phyloP scores from a whole-genome alignment of 2,329 filamentous ascomycete genomes.

The Colletotrichum sp. region DNA sequence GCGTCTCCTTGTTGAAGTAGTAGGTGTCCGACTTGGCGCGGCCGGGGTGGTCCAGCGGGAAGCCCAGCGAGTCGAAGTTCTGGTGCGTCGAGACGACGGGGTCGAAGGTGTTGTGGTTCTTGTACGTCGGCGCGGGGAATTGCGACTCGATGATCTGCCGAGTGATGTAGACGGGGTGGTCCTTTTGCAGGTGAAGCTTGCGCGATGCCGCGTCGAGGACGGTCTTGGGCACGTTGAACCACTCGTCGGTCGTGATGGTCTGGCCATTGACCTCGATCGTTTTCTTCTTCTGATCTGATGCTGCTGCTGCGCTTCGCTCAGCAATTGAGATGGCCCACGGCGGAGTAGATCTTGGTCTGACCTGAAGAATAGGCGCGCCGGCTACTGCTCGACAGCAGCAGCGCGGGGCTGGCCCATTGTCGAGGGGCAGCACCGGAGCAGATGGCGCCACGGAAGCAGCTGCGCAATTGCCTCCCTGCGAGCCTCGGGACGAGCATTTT shows the following conservation, averaged over 20 bases:
- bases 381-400: not conserved
- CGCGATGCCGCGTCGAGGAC: conserved; percentile 78
- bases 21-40: conserved; percentile 91
- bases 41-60: conserved; percentile 85
- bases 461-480: conserved; percentile 14
- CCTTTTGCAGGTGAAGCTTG: conserved; percentile 84
- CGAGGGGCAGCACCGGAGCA: not conserved
- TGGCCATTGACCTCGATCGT: conserved; percentile 65
- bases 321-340: not conserved
- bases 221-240: conserved; percentile 82
- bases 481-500: conserved; percentile 13
- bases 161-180: conserved; percentile 91
- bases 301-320: not conserved
- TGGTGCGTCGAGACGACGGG: conserved; percentile 84
- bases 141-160: conserved; percentile 89
- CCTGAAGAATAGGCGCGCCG: conserved; percentile 25
- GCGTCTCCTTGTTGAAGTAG: conserved; percentile 84
- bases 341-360: conserved; percentile 6
- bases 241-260: conserved; percentile 72
- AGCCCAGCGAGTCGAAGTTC: conserved; percentile 97
- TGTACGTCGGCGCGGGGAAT: conserved; percentile 76
- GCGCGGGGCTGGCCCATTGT: not conserved
- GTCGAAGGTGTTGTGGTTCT: conserved; percentile 77
- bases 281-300: conserved; percentile 26
- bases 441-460: conserved; percentile 12